Evolutionary conservation across 345 rosid genomes (phyloP), one percentile per base, ranked within the genome.

Genomic region (Rubroshorea leprosula): DNA sequence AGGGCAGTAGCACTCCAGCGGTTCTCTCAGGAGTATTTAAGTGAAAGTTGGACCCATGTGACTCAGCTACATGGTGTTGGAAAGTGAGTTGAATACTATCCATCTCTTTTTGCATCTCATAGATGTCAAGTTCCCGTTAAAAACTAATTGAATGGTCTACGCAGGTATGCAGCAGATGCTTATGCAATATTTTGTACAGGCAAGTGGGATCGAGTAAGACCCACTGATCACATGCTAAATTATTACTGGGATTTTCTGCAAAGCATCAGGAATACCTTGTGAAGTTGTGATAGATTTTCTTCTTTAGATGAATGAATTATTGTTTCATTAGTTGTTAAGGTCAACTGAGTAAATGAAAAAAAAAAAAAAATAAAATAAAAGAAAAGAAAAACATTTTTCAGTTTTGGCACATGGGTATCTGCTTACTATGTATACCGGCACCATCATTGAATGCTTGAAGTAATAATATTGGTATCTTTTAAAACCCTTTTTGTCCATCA

Each of bases 181-280:
- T 81, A 84, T 71, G 95, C 95, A 1, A 90, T 90, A 65, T 90
- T 90, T 66, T 90, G 97, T 65, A 79, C 84, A 0, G 95, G 97
- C 13, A 90, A 70, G 63, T 87, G 92, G 88, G 67, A 87, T 45
- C 71, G 64, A 14, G 90, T 90, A 64, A 58, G 10, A 27, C 95
- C 97, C 18, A 50, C 12, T 10, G 95, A 87, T 78, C 81, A 78
- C 75, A 84, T 68, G 89, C 78, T 90, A 60, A 75, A 78, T 67
- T 51, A 76, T 62, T 87, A 90, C 53, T 87, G 97, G 95, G 78
- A 80, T 6, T 84, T 74, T 65, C 83, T 86, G 24, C 59, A 62
- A 50, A 70, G 46, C 23, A 41, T 41, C 9, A 29, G n/a, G n/a
- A n/a, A n/a, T n/a, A n/a, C n/a, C n/a, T n/a, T n/a, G n/a, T n/a